phyloP scores from a whole-genome alignment of 1,284 basidiomycete species.

The Inonotus obliquus region DNA sequence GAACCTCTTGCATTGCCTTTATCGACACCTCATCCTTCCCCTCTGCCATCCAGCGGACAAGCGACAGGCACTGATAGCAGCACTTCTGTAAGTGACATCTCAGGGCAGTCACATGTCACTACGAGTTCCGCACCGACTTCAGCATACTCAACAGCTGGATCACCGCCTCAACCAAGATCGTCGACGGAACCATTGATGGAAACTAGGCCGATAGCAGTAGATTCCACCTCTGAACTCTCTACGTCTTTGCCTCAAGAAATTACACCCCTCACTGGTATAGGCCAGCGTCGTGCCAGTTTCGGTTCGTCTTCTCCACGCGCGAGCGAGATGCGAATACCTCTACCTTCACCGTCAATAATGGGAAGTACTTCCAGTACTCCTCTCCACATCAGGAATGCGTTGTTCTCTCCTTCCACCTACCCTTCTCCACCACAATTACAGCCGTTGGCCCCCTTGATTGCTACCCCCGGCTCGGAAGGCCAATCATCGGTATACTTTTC shows the following conservation, averaged over 20 bases:
- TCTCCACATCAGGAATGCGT: neutral
- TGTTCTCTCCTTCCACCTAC: slow-evolving; percentile 11
- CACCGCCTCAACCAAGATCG: slow-evolving; percentile 1
- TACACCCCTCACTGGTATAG: slow-evolving; percentile 9
- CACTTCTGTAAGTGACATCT: slow-evolving; percentile 15
- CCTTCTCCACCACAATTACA: slow-evolving; percentile 6
- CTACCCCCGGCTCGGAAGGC: slow-evolving; percentile 23
- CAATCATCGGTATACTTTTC: slow-evolving; percentile 13
- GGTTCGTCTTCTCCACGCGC: slow-evolving; percentile 10
- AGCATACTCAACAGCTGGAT: slow-evolving; percentile 13
- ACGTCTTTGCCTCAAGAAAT: slow-evolving; percentile 6
- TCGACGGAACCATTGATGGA: neutral
- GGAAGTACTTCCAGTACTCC: neutral
- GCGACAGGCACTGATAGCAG: slow-evolving; percentile 11
- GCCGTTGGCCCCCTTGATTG: slow-evolving; percentile 30
- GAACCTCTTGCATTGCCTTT: neutral
- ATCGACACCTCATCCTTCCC: slow-evolving; percentile 1
- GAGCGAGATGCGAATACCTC: slow-evolving; percentile 12
- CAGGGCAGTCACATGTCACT: slow-evolving; percentile 7
- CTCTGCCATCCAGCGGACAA: neutral
- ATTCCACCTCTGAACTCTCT: neutral
- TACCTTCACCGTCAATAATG: slow-evolving; percentile 13
- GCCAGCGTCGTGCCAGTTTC: slow-evolving; percentile 16
- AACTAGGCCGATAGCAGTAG: neutral
- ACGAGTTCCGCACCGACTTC: slow-evolving; percentile 19